Percentiles rank a stretch among this genome's conserved stretches.
phyloP scores from a whole-genome alignment of 345 rosid genomes.

The Lepidium sativum region DNA sequence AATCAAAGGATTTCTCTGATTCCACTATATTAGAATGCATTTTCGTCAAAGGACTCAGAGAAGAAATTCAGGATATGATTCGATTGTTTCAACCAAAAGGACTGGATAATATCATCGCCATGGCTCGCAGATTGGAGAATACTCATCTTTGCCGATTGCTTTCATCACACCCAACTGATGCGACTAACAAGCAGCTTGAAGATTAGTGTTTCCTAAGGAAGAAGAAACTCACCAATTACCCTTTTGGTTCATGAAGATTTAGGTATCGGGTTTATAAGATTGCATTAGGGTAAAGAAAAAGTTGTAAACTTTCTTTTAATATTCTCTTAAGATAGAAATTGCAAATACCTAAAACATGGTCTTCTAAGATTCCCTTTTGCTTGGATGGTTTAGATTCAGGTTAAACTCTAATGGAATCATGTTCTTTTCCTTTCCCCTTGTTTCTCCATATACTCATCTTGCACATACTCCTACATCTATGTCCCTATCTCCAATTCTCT shows the following conservation, averaged over 20 bases:
- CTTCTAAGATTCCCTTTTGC: background rate
- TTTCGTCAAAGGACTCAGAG: constrained; percentile 10
- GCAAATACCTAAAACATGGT: background rate
- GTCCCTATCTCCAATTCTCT: background rate
- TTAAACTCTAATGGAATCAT: constrained; percentile 34
- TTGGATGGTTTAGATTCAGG: constrained; percentile 14
- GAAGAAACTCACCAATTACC: background rate
- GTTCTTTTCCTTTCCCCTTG: constrained; percentile 38
- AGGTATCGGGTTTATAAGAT: background rate
- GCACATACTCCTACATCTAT: background rate
- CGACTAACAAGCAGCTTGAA: background rate
- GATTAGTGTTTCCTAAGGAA: background rate
- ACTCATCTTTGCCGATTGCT: background rate
- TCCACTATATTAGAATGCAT: background rate
- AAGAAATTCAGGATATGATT: background rate
- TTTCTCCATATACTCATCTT: constrained; percentile 29
- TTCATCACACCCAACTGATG: background rate
- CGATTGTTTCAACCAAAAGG: background rate
- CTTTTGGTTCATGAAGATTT: background rate
- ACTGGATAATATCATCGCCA: background rate
- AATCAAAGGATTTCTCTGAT: background rate
- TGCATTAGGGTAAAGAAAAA: background rate
- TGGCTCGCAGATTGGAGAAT: constrained; percentile 13
- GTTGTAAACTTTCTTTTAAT: background rate
- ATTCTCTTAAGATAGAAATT: background rate